Percentiles rank a stretch among this genome's conserved stretches.
Conservation (phyloP, 2,329 filamentous ascomycete species). For the Cladosporium sphaerospermum region DNA sequence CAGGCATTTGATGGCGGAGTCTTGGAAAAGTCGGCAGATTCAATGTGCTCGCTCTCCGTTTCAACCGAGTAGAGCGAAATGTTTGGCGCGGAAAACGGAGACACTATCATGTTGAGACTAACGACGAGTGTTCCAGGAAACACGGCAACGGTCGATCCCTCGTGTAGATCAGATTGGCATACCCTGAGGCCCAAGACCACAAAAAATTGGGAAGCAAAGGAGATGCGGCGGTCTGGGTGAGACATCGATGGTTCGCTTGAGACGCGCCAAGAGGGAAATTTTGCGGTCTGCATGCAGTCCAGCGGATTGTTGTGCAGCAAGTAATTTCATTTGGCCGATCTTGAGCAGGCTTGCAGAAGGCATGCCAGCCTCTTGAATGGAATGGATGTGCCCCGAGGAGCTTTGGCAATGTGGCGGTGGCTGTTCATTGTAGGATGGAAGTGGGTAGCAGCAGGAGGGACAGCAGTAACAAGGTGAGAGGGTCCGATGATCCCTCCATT, state of each 20-base stretch:
- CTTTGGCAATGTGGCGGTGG: background rate
- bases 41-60: too few relatives aligned
- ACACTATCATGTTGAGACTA: too few relatives aligned
- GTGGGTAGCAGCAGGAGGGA: background rate
- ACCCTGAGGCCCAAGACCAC: too few relatives aligned
- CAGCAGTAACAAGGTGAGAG: background rate
- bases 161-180: too few relatives aligned
- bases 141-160: too few relatives aligned
- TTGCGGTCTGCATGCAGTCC: background rate
- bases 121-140: too few relatives aligned
- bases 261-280: background rate
- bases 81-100: too few relatives aligned
- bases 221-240: background rate
- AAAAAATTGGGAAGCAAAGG: too few relatives aligned
- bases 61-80: too few relatives aligned
- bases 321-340: background rate
- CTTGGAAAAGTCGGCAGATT: too few relatives aligned
- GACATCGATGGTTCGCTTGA: background rate
- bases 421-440: background rate
- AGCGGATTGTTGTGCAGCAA: background rate
- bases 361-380: background rate
- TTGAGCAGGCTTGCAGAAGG: background rate
- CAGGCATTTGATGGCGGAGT: too few relatives aligned
- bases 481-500: background rate
- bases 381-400: background rate